A percentile compares a stretch with the other conserved stretches of the same genome.
Evolutionary conservation across 805 yeast genomes (phyloP).

Genomic region (Maudiozyma pseudohumilis): DNA sequence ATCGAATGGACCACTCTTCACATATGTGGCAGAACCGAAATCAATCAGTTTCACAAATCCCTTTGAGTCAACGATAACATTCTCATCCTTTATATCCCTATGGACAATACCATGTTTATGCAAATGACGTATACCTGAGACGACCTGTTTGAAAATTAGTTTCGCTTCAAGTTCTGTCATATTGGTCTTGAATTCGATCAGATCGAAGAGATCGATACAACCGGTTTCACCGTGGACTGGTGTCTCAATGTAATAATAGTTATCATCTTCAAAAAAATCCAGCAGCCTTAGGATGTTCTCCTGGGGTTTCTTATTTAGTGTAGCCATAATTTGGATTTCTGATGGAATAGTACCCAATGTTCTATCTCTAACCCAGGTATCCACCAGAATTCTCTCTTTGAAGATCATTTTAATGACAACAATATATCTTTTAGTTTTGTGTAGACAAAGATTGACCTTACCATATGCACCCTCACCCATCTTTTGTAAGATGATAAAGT

Average conservation of each 20-base stretch:
- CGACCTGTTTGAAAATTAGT: constrained; percentile 69
- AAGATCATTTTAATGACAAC: constrained; percentile 83
- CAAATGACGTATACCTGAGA: constrained; percentile 67
- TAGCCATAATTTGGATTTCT: constrained; percentile 90
- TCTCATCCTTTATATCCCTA: constrained; percentile 92
- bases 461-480: constrained; percentile 98
- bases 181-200: constrained; percentile 74
- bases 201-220: constrained; percentile 86
- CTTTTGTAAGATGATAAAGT: constrained; percentile 59
- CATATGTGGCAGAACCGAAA: constrained; percentile 91
- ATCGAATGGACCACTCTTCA: constrained; percentile 87
- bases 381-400: constrained; percentile 87
- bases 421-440: constrained; percentile 50
- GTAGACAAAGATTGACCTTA: constrained; percentile 72
- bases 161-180: constrained; percentile 75
- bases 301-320: constrained; percentile 67
- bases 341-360: constrained; percentile 87
- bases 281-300: constrained; percentile 77
- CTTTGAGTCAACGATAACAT: constrained; percentile 74
- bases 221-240: constrained; percentile 85
- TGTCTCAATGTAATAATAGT: constrained; percentile 82
- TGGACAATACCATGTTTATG: constrained; percentile 85
- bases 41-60: constrained; percentile 82
- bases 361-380: constrained; percentile 94
- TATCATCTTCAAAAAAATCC: constrained; percentile 88